phyloP scores from a whole-genome alignment of 2,329 filamentous ascomycete species.

The Corynespora cassiicola region DNA sequence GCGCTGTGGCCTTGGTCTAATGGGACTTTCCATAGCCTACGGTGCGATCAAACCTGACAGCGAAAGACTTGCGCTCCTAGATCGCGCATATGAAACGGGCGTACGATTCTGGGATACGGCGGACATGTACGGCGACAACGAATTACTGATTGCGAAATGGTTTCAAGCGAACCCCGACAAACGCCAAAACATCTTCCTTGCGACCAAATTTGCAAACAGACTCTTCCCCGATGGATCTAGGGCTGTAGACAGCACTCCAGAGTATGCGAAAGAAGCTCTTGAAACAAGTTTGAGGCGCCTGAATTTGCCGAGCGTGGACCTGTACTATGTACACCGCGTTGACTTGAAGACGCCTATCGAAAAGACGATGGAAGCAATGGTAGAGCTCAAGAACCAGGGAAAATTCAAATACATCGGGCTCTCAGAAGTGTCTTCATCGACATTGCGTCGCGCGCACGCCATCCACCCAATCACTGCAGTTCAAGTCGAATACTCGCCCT shows the following conservation, averaged over 20 bases:
- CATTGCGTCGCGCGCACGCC: slow-evolving; percentile 53
- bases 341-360: slow-evolving; percentile 50
- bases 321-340: slow-evolving; percentile 49
- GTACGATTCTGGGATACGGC: slow-evolving; percentile 35
- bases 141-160: slow-evolving; percentile 24
- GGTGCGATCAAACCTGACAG: slow-evolving; percentile 53
- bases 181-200: slow-evolving; percentile 20
- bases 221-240: background rate
- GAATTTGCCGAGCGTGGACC: slow-evolving; percentile 43
- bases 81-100: slow-evolving; percentile 57
- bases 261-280: slow-evolving; percentile 45
- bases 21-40: slow-evolving; percentile 57
- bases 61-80: slow-evolving; percentile 58
- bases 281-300: slow-evolving; percentile 43
- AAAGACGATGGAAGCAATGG: slow-evolving; percentile 55
- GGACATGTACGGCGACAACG: slow-evolving; percentile 31
- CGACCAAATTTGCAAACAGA: slow-evolving; percentile 9
- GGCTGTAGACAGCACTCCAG: slow-evolving; percentile 38
- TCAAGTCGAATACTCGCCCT: slow-evolving; percentile 58
- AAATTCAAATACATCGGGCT: slow-evolving; percentile 55
- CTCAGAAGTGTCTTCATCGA: slow-evolving; percentile 47
- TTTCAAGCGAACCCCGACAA: slow-evolving; percentile 16
- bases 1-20: slow-evolving; percentile 59
- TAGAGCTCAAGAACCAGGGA: slow-evolving; percentile 16
- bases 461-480: slow-evolving; percentile 53